A percentile compares a stretch with the other conserved stretches of the same genome.
These are phyloP conservation scores for Withania somnifera DNA, from an alignment of 305 asterid species.

Conservation along the genomic window DNA sequence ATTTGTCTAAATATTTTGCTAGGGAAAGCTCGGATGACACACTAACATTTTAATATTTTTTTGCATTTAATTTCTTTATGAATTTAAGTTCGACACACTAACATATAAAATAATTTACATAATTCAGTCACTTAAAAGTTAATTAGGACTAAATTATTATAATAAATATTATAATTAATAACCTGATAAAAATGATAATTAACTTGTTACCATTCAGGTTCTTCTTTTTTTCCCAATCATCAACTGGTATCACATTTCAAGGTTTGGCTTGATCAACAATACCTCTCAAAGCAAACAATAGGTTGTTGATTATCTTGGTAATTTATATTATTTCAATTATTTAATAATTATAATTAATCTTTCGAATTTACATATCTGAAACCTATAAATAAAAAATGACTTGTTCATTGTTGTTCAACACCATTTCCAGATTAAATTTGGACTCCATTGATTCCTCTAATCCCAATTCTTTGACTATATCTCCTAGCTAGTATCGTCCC, in stretches of 20 bases:
- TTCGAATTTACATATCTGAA: too few species aligned
- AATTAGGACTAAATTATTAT: background rate
- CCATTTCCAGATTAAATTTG: background rate
- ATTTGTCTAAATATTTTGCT: background rate
- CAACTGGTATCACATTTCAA: too few species aligned
- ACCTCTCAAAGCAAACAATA: too few species aligned
- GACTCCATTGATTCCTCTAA: background rate
- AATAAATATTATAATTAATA: too few species aligned
- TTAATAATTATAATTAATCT: too few species aligned
- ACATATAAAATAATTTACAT: background rate
- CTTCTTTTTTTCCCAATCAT: too few species aligned
- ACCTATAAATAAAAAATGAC: too few species aligned
- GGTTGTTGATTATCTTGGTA: too few species aligned
- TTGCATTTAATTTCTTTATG: background rate
- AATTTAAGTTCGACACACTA: background rate
- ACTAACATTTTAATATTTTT: background rate
- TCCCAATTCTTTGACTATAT: background rate
- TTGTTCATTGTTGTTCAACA: background rate
- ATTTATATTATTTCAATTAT: background rate
- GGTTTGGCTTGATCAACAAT: too few species aligned
- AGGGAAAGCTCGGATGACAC: background rate
- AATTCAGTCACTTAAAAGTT: background rate
- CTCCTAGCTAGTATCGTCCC: background rate
- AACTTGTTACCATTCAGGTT: too few species aligned
- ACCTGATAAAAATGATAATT: too few species aligned